Conservation (phyloP, 768 basidiomycete species). For the Dentipellis fragilis region DNA sequence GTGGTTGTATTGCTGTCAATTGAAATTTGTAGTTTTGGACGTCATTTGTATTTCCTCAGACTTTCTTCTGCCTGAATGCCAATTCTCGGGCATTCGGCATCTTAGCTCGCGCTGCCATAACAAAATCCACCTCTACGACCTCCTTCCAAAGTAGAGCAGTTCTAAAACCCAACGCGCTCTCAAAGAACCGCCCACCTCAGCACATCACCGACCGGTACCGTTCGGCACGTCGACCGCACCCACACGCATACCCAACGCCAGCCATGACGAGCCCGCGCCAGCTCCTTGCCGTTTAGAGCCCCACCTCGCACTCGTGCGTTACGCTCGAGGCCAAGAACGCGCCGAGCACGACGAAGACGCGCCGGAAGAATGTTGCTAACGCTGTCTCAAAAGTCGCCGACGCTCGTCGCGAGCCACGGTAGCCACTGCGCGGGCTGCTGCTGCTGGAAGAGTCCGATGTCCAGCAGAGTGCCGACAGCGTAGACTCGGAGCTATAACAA, state of each 20-base stretch:
- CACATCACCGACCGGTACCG: background rate
- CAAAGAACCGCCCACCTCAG: background rate
- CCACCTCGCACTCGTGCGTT: conserved; percentile 13
- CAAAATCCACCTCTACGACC: background rate
- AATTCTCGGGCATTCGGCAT: too few species aligned
- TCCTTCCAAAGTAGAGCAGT: background rate
- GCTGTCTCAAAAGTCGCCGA: conserved; percentile 50
- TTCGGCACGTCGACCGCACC: conserved; percentile 4
- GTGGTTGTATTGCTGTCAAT: too few species aligned
- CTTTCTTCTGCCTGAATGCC: too few species aligned
- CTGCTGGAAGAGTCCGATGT: conserved; percentile 5
- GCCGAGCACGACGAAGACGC: conserved; percentile 33
- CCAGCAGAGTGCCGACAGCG: conserved; percentile 5
- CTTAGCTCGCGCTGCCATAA: too few species aligned
- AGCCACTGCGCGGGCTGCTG: conserved; percentile 46
- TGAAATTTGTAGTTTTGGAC: too few species aligned
- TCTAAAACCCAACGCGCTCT: background rate
- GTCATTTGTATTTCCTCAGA: too few species aligned
- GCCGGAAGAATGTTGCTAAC: conserved; percentile 66
- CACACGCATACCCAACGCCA: conserved; percentile 5
- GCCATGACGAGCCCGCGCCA: conserved; percentile 10
- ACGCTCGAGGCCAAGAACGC: conserved; percentile 12
- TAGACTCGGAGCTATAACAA: too few species aligned
- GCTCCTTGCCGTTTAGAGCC: conserved; percentile 4
- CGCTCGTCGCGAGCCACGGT: conserved; percentile 47